These are phyloP conservation scores for Heliosperma pusillum DNA, from an alignment of 148 eudicot genomes.

Conservation along the genomic window DNA sequence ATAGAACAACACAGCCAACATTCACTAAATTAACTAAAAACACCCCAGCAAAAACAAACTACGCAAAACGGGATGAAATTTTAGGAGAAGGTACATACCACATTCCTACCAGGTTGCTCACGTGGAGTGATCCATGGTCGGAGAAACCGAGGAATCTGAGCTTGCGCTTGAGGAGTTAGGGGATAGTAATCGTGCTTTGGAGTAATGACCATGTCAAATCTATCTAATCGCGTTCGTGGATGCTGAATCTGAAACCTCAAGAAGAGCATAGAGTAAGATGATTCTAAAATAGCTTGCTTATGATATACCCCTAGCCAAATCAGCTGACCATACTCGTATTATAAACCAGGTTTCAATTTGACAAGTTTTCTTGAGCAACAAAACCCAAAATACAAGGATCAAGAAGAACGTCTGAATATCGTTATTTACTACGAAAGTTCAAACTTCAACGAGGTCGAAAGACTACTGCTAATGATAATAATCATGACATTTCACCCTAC, in stretches of 20 bases:
- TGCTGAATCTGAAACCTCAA: constrained; percentile 78
- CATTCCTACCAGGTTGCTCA: constrained; percentile 77
- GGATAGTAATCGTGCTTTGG: constrained; percentile 90
- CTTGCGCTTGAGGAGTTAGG: constrained; percentile 72
- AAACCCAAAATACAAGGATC: not conserved
- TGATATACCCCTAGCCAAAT: not conserved
- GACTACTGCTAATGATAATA: not conserved
- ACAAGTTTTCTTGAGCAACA: not conserved
- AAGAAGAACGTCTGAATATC: not conserved
- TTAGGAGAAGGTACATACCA: constrained; percentile 49
- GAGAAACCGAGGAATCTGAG: constrained; percentile 75
- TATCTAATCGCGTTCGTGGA: constrained; percentile 75
- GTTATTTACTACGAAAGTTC: not conserved
- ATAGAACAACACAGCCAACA: not conserved
- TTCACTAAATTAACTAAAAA: not conserved
- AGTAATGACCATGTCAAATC: constrained; percentile 94
- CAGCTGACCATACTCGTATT: not conserved
- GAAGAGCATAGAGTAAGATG: constrained; percentile 21
- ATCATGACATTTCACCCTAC: not conserved
- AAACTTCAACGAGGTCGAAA: not conserved
- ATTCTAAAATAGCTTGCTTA: not conserved
- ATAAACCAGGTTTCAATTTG: not conserved
- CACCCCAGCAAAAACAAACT: constrained; percentile 4
- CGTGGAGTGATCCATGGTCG: constrained; percentile 84
- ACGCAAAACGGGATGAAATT: constrained; percentile 1